Evolutionary conservation across 306 rosid genomes (phyloP).

Genomic region (Cercis canadensis): DNA sequence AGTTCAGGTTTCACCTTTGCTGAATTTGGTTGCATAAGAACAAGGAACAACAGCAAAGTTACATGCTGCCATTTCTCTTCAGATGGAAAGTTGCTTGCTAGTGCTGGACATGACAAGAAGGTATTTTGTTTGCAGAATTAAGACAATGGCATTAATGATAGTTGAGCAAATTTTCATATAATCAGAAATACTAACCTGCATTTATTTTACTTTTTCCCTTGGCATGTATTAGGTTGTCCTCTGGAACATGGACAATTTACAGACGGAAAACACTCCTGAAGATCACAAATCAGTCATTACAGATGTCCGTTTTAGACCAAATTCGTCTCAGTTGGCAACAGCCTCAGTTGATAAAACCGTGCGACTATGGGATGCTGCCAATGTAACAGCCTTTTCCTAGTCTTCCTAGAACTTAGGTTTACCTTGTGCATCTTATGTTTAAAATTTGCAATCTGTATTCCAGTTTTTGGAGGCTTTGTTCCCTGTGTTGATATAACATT

Average conservation of each 20-base stretch:
- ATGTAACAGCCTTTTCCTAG: conserved; percentile 42
- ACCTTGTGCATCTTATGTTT: conserved; percentile 1
- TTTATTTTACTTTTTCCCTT: conserved; percentile 25
- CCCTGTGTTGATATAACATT: not conserved
- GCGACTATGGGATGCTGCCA: conserved; percentile 62
- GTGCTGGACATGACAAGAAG: conserved; percentile 95
- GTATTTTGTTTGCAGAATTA: conserved; percentile 47
- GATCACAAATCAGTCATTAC: conserved; percentile 53
- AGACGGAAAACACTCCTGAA: conserved; percentile 52
- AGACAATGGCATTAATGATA: conserved; percentile 9
- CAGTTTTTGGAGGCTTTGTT: conserved; percentile 20
- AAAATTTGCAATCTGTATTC: conserved; percentile 19
- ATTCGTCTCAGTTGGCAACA: conserved; percentile 61
- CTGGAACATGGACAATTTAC: conserved; percentile 59
- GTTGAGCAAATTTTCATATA: conserved; percentile 10
- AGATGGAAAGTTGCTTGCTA: conserved; percentile 87
- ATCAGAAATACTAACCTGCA: conserved; percentile 11
- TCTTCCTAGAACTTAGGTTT: conserved; percentile 22
- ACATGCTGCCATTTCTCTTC: conserved; percentile 90
- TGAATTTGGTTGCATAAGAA: conserved; percentile 74
- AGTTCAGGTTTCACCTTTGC: conserved; percentile 79
- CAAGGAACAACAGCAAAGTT: conserved; percentile 64
- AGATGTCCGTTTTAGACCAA: conserved; percentile 64
- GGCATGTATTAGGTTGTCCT: conserved; percentile 46
- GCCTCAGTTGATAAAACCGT: conserved; percentile 59